Base-by-base conservation (phyloP, 2,329 filamentous ascomycete species). In the Nemania sp. region DNA sequence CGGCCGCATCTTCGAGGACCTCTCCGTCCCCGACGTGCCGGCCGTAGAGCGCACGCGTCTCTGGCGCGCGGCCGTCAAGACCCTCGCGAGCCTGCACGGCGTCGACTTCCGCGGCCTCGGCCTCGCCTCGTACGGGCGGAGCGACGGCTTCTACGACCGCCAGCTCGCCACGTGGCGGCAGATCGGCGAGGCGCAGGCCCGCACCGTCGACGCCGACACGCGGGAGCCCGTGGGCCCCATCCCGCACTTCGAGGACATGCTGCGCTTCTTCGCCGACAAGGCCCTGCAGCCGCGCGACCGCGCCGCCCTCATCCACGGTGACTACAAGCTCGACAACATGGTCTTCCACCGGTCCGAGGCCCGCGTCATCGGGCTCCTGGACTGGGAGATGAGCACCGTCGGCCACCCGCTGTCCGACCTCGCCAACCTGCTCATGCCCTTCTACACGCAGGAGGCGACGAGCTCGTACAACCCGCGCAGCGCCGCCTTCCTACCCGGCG, bases 311-410 rank as follows among this genome's bases (percentile, higher is more conserved):
- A 88, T 98, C 32, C 95, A 98, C 72, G 95, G 95, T 37, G 95
- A 99, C 76, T 99, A 94, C 81, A 99, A 98, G 80, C 96, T 94
- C 71, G 90, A 95, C 75, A 95, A 95, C 69, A 75, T 94, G 66
- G 87, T 95, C 42, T 99, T 96, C 75, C 91, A 97, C 79, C 90
- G 90, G 77, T 93, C 90, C 0, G 90, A 94, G 74, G 87, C 93
- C 5, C 82, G 88, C 54, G 93, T 98, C 12, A 93, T 98, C 76
- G 95, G 94, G 3, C 92, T 98, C 56, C 79, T 98, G 5, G 95
- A 99, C 78, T 98, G 94, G 94, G 95, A 98, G 79, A 97, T 99
- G 92, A 92, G 92, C 37, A 98, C 95, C 0, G 88, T 97, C 56
- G 95, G 95, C n/a, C 94, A 99, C 75, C 95, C 95, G 1, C 84